Conservation (phyloP, 805 yeast species). For the Saccharomycopsis javanensis region DNA sequence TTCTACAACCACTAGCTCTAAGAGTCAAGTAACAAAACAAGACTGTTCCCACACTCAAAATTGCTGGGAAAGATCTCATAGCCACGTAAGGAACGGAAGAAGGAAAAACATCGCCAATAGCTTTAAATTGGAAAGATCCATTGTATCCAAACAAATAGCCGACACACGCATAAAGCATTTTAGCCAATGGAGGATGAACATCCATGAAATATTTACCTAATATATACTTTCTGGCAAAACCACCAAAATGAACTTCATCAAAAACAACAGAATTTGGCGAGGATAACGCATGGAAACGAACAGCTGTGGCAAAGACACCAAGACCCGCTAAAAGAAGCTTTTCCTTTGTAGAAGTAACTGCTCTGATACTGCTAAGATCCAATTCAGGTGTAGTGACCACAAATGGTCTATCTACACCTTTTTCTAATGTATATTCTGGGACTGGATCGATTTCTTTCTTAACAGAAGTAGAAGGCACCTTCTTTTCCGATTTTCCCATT, state of each 20-base stretch:
- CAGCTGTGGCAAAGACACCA: constrained; percentile 39
- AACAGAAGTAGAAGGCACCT: not conserved
- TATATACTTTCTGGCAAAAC: constrained; percentile 81
- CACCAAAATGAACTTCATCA: constrained; percentile 86
- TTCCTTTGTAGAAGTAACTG: constrained; percentile 32
- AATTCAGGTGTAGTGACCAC: constrained; percentile 42
- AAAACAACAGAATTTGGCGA: constrained; percentile 78
- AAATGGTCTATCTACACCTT: constrained; percentile 48
- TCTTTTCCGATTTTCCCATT: not conserved
- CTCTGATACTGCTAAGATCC: constrained; percentile 32
- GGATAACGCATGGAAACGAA: constrained; percentile 54
- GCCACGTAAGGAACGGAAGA: constrained; percentile 46
- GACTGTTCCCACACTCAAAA: constrained; percentile 60
- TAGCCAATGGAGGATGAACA: constrained; percentile 73
- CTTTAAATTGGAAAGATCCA: constrained; percentile 58
- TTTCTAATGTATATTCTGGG: constrained; percentile 36
- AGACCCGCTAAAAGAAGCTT: constrained; percentile 33
- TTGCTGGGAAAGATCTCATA: constrained; percentile 65
- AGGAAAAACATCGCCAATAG: constrained; percentile 59
- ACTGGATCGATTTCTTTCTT: constrained; percentile 27
- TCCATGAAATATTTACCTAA: constrained; percentile 59
- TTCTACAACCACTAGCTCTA: constrained; percentile 62
- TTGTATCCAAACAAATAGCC: constrained; percentile 59
- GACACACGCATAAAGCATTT: constrained; percentile 66
- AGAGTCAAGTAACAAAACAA: constrained; percentile 57